Percentiles rank a stretch among this genome's conserved stretches.
Conservation (phyloP, 768 basidiomycete species). For the Tylopilus felleus region DNA sequence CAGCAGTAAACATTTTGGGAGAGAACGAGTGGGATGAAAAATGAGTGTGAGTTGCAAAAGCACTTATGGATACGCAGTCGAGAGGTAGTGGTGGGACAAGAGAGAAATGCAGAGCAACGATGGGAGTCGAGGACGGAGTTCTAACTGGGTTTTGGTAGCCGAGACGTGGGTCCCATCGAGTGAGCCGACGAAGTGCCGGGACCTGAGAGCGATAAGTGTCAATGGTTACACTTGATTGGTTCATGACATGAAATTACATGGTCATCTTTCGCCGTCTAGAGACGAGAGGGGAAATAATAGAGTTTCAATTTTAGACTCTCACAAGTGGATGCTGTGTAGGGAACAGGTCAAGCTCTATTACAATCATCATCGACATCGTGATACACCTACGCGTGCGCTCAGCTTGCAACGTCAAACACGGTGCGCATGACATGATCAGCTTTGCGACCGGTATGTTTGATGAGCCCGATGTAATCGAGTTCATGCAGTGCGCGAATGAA, state of each 20-base stretch:
- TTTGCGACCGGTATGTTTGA: conserved; percentile 78
- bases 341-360: conserved; percentile 5
- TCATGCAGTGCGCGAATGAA: conserved; percentile 81
- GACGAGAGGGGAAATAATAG: not conserved
- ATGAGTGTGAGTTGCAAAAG: conserved; percentile 23
- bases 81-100: not conserved
- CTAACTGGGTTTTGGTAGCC: conserved; percentile 18
- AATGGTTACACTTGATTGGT: not conserved
- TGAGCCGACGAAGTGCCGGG: not conserved
- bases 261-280: not conserved
- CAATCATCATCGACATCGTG: not conserved
- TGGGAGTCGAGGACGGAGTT: conserved; percentile 29
- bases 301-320: not conserved
- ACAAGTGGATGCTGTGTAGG: not conserved
- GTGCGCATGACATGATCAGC: conserved; percentile 71
- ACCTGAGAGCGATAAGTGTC: not conserved
- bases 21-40: conserved; percentile 18
- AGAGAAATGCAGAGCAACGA: not conserved
- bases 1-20: conserved; percentile 40
- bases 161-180: not conserved
- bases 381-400: conserved; percentile 17
- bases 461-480: conserved; percentile 74
- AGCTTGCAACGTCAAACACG: conserved; percentile 48
- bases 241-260: not conserved
- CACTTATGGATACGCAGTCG: not conserved